Evolutionary conservation across 2,329 filamentous ascomycete species (phyloP).

Genomic region (Monosporascus sp.): DNA sequence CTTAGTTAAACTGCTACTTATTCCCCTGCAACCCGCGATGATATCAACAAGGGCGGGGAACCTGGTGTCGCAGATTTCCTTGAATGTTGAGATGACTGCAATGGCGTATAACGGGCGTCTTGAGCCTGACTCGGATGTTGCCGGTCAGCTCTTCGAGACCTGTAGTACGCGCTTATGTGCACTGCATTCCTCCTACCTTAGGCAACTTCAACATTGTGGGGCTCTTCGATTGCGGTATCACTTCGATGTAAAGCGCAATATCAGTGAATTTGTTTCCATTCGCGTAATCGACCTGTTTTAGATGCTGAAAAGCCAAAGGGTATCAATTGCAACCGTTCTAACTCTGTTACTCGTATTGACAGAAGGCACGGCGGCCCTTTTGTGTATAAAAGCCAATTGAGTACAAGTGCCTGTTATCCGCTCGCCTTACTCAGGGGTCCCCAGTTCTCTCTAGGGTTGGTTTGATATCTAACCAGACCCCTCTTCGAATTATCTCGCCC

Average conservation of each 20-base stretch:
- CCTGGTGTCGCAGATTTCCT: too few relatives aligned
- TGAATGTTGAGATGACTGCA: too few relatives aligned
- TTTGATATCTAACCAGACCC: constrained; percentile 79
- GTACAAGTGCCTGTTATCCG: constrained; percentile 51
- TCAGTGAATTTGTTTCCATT: neutral
- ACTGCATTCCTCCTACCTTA: too few relatives aligned
- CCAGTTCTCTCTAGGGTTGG: constrained; percentile 90
- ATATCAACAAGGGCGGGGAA: too few relatives aligned
- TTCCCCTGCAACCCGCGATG: too few relatives aligned
- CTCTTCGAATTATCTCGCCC: constrained; percentile 64
- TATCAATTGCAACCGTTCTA: constrained; percentile 19
- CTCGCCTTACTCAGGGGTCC: constrained; percentile 67
- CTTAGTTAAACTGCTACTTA: too few relatives aligned
- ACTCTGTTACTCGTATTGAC: constrained; percentile 5
- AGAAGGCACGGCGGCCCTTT: neutral
- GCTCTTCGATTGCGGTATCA: too few relatives aligned
- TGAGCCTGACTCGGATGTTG: too few relatives aligned
- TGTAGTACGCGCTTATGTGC: too few relatives aligned
- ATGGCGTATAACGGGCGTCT: too few relatives aligned
- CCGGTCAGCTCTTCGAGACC: too few relatives aligned
- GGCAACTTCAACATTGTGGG: too few relatives aligned
- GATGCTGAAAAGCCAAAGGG: constrained; percentile 14
- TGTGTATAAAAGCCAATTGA: constrained; percentile 29
- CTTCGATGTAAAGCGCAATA: neutral
- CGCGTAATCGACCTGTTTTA: neutral